These are phyloP conservation scores for Gracilaria domingensis DNA, from an alignment of 23 red algal species.

Conservation along the genomic window DNA sequence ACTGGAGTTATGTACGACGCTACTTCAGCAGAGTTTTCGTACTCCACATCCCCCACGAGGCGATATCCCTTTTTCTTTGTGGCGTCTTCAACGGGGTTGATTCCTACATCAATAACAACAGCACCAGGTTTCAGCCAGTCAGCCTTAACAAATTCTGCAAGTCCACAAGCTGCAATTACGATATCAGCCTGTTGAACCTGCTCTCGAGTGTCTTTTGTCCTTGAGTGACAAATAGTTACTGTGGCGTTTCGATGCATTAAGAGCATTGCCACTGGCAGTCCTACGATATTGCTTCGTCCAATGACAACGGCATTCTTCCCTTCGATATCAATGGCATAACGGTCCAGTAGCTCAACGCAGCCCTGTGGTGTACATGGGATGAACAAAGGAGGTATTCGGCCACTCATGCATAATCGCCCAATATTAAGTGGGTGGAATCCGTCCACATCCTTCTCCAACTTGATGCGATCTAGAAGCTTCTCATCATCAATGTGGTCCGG, in stretches of 20 bases:
- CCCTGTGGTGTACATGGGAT: constrained; percentile 92
- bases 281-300: constrained; percentile 97
- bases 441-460: constrained; percentile 93
- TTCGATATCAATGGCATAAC: constrained; percentile 70
- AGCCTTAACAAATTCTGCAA: constrained; percentile 71
- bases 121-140: constrained; percentile 91
- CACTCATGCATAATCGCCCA: constrained; percentile 85
- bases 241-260: constrained; percentile 86
- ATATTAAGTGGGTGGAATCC: constrained; percentile 96
- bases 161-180: constrained; percentile 83
- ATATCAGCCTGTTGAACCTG: constrained; percentile 81
- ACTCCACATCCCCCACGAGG: constrained; percentile 93
- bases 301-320: constrained; percentile 87
- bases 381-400: constrained; percentile 61
- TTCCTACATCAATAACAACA: constrained; percentile 90
- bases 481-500: constrained; percentile 85
- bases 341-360: constrained; percentile 82
- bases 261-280: constrained; percentile 86
- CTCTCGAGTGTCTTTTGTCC: constrained; percentile 66
- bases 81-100: constrained; percentile 82
- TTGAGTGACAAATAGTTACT: constrained; percentile 91
- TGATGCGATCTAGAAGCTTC: constrained; percentile 69
- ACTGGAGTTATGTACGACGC: constrained; percentile 90
- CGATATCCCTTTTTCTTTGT: constrained; percentile 87
- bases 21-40: constrained; percentile 40